Evolutionary conservation across 805 yeast genomes (phyloP), one percentile per base, ranked within the genome.

Genomic region (Yarrowia porcina): DNA sequence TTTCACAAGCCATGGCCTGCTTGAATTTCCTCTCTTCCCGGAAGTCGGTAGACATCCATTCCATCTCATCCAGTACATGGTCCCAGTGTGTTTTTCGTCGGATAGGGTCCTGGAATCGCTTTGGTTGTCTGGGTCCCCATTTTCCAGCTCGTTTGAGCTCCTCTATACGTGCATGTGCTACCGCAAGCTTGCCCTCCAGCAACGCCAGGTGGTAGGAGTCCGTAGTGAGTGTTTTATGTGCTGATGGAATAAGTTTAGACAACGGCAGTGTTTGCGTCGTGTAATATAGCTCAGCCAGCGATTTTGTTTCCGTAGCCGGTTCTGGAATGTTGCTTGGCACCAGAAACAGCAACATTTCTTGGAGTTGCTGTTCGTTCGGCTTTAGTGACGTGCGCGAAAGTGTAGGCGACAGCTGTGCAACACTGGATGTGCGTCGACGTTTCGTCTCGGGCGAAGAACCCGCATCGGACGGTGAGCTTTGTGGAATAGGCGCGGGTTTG

Each of bases 51-150:
- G 90, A 83, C 84, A 91, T 80, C 96, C 97, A 90, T 65, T 83
- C 83, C 70, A 85, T 88, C 72, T 94, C 99, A 23, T 83, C 83
- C 5, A 94, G 66, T 23, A 93, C 66, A 64, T 80, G 74, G 68
- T 88, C 93, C 90, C 96, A 84, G 66, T 89, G 92, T 3, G 84
- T 76, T 30, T 78, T 76, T 32, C 69, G 66, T 17, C 79, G 67
- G 25, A 67, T 82, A 0, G 98, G 97, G 67, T 90, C 96, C 12
- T 79, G 70, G 69, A 80, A 87, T 66, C 82, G 80, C 60, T 81
- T 78, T 0, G 96, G 96, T 72, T 94, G 99, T 61, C 96, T 80
- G 61, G 94, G 77, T 21, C 96, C 87, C 98, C 99, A 94, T 69
- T 89, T 85, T 1, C 89, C 88, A 64, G 87, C 87, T 50, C 96